Percentiles rank a stretch among this genome's conserved stretches.
Evolutionary conservation across 805 yeast species (phyloP).

Genomic region (Candida maltosa): DNA sequence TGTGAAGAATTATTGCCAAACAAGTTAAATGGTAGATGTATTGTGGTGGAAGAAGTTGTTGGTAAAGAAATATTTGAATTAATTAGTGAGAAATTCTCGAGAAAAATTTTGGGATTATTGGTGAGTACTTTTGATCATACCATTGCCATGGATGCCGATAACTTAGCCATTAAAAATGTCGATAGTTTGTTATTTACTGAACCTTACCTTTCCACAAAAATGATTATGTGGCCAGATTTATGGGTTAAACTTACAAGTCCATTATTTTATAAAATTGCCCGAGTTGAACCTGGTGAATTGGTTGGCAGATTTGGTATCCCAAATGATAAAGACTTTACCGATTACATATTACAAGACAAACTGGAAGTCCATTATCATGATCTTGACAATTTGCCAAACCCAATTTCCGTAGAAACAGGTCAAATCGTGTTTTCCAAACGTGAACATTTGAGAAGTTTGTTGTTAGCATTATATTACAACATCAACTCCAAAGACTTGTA

Average conservation of each 20-base stretch:
- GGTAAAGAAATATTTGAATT: slow-evolving; percentile 17
- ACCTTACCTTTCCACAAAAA: slow-evolving; percentile 22
- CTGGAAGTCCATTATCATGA: slow-evolving; percentile 27
- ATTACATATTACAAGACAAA: slow-evolving; percentile 17
- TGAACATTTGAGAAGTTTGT: slow-evolving; percentile 25
- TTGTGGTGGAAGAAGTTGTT: slow-evolving; percentile 22
- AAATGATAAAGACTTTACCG: slow-evolving; percentile 21
- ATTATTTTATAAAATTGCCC: slow-evolving; percentile 27
- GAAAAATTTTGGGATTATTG: slow-evolving; percentile 29
- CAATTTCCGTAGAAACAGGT: slow-evolving; percentile 30
- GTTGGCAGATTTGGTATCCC: slow-evolving; percentile 24
- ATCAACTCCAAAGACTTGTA: slow-evolving; percentile 24
- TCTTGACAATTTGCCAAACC: slow-evolving; percentile 26
- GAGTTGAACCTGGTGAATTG: slow-evolving; percentile 26
- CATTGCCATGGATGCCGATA: slow-evolving; percentile 32
- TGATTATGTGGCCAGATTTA: slow-evolving; percentile 34
- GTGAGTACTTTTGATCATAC: slow-evolving; percentile 31
- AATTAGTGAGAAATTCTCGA: slow-evolving; percentile 21
- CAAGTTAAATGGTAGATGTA: slow-evolving; percentile 22
- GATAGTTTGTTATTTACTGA: slow-evolving; percentile 22
- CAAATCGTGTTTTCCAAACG: slow-evolving; percentile 34
- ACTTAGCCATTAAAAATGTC: slow-evolving; percentile 27
- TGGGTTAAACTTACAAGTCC: slow-evolving; percentile 34
- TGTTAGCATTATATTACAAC: slow-evolving; percentile 34
- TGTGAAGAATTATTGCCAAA: slow-evolving; percentile 23